phyloP scores from a whole-genome alignment of 2,329 filamentous ascomycete species.

The Diaporthe capsici region DNA sequence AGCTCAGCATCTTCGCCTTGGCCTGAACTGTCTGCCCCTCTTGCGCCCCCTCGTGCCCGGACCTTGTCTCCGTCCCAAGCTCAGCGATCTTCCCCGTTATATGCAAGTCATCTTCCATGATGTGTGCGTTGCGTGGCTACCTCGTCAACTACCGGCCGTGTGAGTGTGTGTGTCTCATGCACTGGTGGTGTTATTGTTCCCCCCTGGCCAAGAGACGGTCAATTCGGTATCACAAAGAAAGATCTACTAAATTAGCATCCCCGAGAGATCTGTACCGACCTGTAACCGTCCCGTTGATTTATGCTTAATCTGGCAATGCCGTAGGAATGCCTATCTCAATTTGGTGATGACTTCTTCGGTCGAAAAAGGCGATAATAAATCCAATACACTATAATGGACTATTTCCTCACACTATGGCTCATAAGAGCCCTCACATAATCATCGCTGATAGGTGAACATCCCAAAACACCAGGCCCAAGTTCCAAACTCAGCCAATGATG shows the following conservation, averaged over 20 bases:
- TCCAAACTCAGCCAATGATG: constrained; percentile 31
- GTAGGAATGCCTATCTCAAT: neutral
- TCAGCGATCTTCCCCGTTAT: neutral
- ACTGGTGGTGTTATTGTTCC: constrained; percentile 10
- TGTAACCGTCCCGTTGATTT: neutral
- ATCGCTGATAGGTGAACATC: neutral
- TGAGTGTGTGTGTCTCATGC: neutral
- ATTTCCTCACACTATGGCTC: neutral
- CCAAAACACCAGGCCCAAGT: neutral
- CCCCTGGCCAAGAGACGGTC: constrained; percentile 5
- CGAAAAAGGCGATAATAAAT: neutral
- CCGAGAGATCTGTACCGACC: neutral
- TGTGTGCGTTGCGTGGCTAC: constrained; percentile 8
- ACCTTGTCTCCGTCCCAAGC: neutral
- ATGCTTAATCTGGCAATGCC: constrained; percentile 1
- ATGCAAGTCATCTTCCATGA: constrained; percentile 20
- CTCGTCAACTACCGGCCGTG: neutral
- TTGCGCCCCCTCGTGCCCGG: neutral
- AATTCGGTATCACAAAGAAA: constrained; percentile 17
- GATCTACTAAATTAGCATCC: neutral
- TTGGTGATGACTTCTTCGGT: neutral
- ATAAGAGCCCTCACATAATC: neutral
- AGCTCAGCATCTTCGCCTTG: constrained; percentile 21
- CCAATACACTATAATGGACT: neutral
- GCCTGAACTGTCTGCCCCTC: constrained; percentile 22